Conservation (phyloP, 2,329 filamentous ascomycete genomes). For the Colletotrichum destructivum region DNA sequence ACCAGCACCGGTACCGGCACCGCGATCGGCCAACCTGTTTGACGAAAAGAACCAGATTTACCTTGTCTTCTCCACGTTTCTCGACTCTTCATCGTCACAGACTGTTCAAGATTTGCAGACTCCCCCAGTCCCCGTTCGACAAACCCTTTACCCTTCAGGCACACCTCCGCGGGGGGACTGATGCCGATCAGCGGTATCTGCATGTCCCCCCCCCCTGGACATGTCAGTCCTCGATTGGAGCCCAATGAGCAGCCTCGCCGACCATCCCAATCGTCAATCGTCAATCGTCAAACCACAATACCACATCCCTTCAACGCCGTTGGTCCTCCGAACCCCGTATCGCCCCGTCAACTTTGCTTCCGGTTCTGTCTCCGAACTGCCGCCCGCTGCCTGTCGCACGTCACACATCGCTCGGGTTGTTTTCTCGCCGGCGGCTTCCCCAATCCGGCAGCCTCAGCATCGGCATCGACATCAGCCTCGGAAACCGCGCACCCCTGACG, state of each 20-base stretch:
- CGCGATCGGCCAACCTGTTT: neutral
- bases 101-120: constrained; percentile 6
- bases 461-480: neutral
- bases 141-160: neutral
- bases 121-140: neutral
- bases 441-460: neutral
- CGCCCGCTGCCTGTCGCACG: too few species aligned
- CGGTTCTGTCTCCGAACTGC: neutral
- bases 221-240: constrained; percentile 8
- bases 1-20: too few species aligned
- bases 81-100: neutral
- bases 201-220: constrained; percentile 13
- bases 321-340: constrained; percentile 8
- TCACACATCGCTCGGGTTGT: constrained; percentile 10
- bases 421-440: constrained; percentile 11
- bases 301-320: constrained; percentile 19
- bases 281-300: neutral
- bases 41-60: neutral
- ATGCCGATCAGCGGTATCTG: constrained; percentile 27
- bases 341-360: neutral
- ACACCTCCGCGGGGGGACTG: neutral
- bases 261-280: constrained; percentile 13
- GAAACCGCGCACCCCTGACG: constrained; percentile 13
- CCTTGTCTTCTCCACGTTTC: constrained; percentile 5
- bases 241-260: constrained; percentile 30